Conservation (phyloP, 2,329 filamentous ascomycete genomes). For the Aspergillus latus region DNA sequence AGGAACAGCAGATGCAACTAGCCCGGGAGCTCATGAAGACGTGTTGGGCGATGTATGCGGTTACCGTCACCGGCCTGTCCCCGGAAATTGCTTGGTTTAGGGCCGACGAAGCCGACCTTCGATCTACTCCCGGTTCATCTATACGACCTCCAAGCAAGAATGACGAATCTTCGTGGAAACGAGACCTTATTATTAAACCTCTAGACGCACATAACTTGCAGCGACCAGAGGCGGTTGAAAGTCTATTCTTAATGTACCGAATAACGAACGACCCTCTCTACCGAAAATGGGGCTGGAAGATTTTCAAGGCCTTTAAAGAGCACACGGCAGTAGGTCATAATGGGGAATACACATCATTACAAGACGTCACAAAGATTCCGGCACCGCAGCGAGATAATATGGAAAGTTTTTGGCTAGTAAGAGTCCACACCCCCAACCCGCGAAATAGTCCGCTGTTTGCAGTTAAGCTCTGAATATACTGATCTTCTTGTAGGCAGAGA, state of each 20-base stretch:
- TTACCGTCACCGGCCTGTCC: conserved; percentile 79
- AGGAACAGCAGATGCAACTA: conserved; percentile 80
- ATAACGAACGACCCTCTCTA: conserved; percentile 86
- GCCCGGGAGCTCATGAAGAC: conserved; percentile 89
- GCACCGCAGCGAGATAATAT: conserved; percentile 76
- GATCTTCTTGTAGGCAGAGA: conserved; percentile 60
- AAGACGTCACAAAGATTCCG: conserved; percentile 69
- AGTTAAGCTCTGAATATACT: not conserved
- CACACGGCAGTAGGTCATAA: conserved; percentile 70
- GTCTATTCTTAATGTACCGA: conserved; percentile 93
- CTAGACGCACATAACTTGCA: conserved; percentile 85
- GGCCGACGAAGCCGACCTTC: conserved; percentile 59
- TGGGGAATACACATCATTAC: conserved; percentile 72
- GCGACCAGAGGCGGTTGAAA: conserved; percentile 88
- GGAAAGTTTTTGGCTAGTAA: conserved; percentile 92
- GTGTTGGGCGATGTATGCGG: conserved; percentile 94
- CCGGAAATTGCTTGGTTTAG: conserved; percentile 89
- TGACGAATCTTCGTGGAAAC: conserved; percentile 58
- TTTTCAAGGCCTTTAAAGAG: conserved; percentile 85
- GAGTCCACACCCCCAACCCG: not conserved
- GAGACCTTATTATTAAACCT: conserved; percentile 74
- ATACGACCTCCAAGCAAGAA: conserved; percentile 14
- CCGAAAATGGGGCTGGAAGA: conserved; percentile 93
- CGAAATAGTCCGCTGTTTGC: not conserved
- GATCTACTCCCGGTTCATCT: conserved; percentile 21